These are phyloP conservation scores for Vararia minispora DNA, from an alignment of 768 basidiomycete genomes.

Conservation along the genomic window DNA sequence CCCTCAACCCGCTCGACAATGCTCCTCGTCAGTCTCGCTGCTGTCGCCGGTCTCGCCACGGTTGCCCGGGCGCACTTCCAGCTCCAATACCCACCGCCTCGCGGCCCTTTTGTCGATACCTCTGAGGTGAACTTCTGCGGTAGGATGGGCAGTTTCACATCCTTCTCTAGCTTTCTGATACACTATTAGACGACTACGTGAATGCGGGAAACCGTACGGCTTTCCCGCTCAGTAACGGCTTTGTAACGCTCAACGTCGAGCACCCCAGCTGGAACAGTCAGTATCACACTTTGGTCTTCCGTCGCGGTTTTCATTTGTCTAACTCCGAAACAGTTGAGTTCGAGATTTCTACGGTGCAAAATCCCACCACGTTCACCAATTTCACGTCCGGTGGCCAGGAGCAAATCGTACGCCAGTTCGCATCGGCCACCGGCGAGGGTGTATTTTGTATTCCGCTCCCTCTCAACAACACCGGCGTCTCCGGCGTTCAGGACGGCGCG, in stretches of 20 bases:
- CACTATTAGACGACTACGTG: slow-evolving; percentile 48
- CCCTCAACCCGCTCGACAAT: slow-evolving; percentile 16
- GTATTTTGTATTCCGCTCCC: slow-evolving; percentile 57
- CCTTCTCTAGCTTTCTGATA: slow-evolving; percentile 1
- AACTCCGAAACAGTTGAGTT: slow-evolving; percentile 33
- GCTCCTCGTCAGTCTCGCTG: slow-evolving; percentile 23
- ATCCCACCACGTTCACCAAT: slow-evolving; percentile 53
- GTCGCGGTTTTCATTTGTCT: background rate
- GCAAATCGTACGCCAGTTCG: slow-evolving; percentile 34
- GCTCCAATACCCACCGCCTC: slow-evolving; percentile 60
- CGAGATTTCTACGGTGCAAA: slow-evolving; percentile 38
- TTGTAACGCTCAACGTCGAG: slow-evolving; percentile 54
- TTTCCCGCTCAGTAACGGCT: slow-evolving; percentile 57
- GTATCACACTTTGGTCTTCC: slow-evolving; percentile 12
- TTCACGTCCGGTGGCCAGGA: slow-evolving; percentile 38
- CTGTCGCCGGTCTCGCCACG: slow-evolving; percentile 28
- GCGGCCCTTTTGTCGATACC: slow-evolving; percentile 56
- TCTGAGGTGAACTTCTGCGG: slow-evolving; percentile 59
- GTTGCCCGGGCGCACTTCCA: slow-evolving; percentile 67
- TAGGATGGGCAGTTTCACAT: slow-evolving; percentile 15
- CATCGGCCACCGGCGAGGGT: slow-evolving; percentile 45
- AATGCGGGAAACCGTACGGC: slow-evolving; percentile 42
- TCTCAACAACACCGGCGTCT: slow-evolving; percentile 36
- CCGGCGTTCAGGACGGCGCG: slow-evolving; percentile 44
- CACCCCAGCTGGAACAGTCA: slow-evolving; percentile 52